These are phyloP conservation scores for Marsdenia floribunda DNA, from an alignment of 257 asterid genomes.

Conservation along the genomic window DNA sequence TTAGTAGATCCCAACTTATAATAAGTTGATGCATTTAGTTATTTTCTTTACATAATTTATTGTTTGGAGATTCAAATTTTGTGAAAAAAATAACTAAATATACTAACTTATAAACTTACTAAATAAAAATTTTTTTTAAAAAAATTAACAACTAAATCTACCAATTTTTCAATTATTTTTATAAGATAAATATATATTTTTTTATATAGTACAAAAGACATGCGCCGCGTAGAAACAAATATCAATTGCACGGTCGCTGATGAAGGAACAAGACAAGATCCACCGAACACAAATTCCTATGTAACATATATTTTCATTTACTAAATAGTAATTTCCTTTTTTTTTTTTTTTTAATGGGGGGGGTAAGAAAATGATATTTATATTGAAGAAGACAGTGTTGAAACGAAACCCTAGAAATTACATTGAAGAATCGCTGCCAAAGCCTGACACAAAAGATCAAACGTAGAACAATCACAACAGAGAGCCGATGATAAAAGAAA, in stretches of 20 bases:
- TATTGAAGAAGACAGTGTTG: slow-evolving; percentile 2
- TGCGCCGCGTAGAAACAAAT: background rate
- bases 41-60: too few relatives aligned
- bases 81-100: too few relatives aligned
- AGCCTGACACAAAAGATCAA: slow-evolving; percentile 22
- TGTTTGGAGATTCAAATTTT: too few relatives aligned
- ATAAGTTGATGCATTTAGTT: too few relatives aligned
- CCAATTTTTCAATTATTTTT: too few relatives aligned
- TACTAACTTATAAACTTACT: too few relatives aligned
- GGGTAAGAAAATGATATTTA: too few relatives aligned
- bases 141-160: too few relatives aligned
- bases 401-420: slow-evolving; percentile 14
- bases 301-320: background rate
- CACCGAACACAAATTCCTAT: background rate
- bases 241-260: slow-evolving; percentile 17
- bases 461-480: slow-evolving; percentile 21
- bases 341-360: too few relatives aligned
- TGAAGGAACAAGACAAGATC: slow-evolving; percentile 5
- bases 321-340: background rate
- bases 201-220: background rate
- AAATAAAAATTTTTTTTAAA: too few relatives aligned
- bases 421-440: slow-evolving; percentile 6
- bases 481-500: slow-evolving; percentile 6
- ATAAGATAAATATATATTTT: too few relatives aligned
- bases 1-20: too few relatives aligned